Evolutionary conservation across 805 yeast species (phyloP).

Genomic region (Pichia californica): DNA sequence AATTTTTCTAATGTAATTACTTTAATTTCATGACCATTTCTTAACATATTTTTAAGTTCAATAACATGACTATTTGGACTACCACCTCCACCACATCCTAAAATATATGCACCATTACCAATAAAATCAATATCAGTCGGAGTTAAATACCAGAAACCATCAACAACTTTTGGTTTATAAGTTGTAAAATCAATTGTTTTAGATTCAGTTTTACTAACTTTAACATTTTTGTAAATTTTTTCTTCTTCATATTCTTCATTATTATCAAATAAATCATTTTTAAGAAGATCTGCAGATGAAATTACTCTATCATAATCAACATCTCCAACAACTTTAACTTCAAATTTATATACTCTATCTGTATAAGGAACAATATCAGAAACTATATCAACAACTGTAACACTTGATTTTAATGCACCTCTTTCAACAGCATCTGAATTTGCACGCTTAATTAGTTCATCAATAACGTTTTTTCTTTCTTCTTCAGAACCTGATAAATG

Average conservation of each 20-base stretch:
- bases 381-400: neutral
- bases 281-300: neutral
- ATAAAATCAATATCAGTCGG: neutral
- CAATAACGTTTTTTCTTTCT: neutral
- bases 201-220: neutral
- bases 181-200: neutral
- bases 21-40: neutral
- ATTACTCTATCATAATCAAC: neutral
- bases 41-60: neutral
- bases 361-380: neutral
- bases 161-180: neutral
- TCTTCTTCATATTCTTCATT: neutral
- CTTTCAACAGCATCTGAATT: neutral
- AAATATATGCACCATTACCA: neutral
- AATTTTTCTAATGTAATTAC: neutral
- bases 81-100: conserved; percentile 1
- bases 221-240: neutral
- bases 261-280: neutral
- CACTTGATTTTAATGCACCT: neutral
- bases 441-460: neutral
- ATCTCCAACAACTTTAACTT: neutral
- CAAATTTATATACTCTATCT: neutral
- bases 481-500: neutral
- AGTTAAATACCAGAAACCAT: neutral
- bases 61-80: neutral